A percentile compares a stretch with the other conserved stretches of the same genome.
phyloP scores from a whole-genome alignment of 1,284 basidiomycete genomes.

The Ustilago vetiveriae region DNA sequence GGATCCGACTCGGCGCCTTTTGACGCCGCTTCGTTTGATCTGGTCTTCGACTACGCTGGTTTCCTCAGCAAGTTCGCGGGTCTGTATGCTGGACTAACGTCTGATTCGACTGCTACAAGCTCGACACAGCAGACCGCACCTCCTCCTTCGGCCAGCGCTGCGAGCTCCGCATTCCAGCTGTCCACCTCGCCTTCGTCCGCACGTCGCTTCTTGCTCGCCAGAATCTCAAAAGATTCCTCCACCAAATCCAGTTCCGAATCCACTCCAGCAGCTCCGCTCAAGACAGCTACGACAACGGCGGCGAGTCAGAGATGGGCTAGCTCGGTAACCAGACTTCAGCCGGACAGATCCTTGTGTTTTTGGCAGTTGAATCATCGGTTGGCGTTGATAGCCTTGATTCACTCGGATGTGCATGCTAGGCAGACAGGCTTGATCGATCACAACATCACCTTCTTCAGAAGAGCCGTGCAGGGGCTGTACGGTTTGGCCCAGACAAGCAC shows the following conservation, averaged over 20 bases:
- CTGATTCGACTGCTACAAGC: constrained; percentile 1
- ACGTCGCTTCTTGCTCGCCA: constrained; percentile 24
- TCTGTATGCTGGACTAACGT: constrained; percentile 73
- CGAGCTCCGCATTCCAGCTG: constrained; percentile 11
- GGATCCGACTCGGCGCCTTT: constrained; percentile 93
- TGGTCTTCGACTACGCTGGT: constrained; percentile 89
- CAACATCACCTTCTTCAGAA: constrained; percentile 85
- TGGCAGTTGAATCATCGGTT: constrained; percentile 82
- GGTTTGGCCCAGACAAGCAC: constrained; percentile 45
- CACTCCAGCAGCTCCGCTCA: too few species aligned
- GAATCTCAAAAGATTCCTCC: constrained; percentile 22
- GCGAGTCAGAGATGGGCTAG: constrained; percentile 45
- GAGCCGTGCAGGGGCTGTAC: constrained; percentile 69
- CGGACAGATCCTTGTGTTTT: constrained; percentile 82
- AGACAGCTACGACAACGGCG: neutral
- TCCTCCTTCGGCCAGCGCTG: neutral
- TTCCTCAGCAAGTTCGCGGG: constrained; percentile 86
- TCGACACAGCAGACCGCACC: neutral
- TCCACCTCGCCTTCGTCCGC: constrained; percentile 38
- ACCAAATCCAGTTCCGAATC: too few species aligned
- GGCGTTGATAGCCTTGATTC: constrained; percentile 82
- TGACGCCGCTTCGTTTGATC: constrained; percentile 83
- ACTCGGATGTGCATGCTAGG: constrained; percentile 80
- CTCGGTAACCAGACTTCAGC: constrained; percentile 72
- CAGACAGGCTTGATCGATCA: constrained; percentile 87